Conservation (phyloP, 2,329 filamentous ascomycete genomes). For the Aspergillus sp. region DNA sequence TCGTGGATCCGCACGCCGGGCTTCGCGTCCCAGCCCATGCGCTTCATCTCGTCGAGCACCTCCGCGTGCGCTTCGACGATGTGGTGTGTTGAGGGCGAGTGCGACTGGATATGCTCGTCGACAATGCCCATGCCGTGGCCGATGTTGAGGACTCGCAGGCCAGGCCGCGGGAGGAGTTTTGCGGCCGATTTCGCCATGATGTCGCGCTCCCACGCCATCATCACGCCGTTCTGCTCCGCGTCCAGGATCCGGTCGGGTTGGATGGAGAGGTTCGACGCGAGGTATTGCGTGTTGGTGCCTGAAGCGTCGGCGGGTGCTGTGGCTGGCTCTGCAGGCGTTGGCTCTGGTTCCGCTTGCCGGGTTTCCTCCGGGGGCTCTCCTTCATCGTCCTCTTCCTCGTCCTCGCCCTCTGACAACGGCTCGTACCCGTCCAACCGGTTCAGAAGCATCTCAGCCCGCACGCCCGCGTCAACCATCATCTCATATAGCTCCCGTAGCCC, state of each 20-base stretch:
- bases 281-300: conserved; percentile 58
- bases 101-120: conserved; percentile 63
- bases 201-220: conserved; percentile 87
- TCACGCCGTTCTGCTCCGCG: conserved; percentile 68
- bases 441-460: conserved; percentile 80
- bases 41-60: conserved; percentile 60
- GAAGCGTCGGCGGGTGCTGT: conserved; percentile 17
- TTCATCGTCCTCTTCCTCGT: conserved; percentile 26
- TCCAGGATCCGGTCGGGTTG: conserved; percentile 61
- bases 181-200: conserved; percentile 75
- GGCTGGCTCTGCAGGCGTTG: conserved; percentile 7
- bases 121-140: conserved; percentile 90
- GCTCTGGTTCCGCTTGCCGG: conserved; percentile 13
- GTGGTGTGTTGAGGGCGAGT: conserved; percentile 61
- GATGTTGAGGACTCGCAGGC: conserved; percentile 69
- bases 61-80: conserved; percentile 78
- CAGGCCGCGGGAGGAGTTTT: conserved; percentile 51
- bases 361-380: conserved; percentile 12
- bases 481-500: conserved; percentile 65
- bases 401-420: conserved; percentile 47
- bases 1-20: conserved; percentile 52
- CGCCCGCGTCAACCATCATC: conserved; percentile 77
- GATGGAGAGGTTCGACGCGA: conserved; percentile 58
- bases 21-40: conserved; percentile 59
- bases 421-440: conserved; percentile 75